Evolutionary conservation across 1,284 basidiomycete species (phyloP).

Genomic region (Tremellales sp.): DNA sequence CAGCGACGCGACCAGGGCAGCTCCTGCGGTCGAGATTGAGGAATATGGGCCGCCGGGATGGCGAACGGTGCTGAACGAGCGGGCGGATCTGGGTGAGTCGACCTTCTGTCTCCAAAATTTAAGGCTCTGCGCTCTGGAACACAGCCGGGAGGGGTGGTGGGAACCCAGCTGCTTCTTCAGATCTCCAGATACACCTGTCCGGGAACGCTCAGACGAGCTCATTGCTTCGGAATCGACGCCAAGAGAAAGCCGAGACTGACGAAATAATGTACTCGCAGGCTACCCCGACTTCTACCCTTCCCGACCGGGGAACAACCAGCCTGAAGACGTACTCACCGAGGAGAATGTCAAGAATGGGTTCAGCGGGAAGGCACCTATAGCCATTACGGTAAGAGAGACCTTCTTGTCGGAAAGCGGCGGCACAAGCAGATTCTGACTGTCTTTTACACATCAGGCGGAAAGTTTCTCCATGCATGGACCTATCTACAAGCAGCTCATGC

Average conservation of each 20-base stretch:
- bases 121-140: background rate
- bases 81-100: conserved; percentile 44
- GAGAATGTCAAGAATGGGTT: conserved; percentile 76
- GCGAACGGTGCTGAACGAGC: conserved; percentile 40
- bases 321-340: conserved; percentile 78
- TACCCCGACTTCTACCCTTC: conserved; percentile 84
- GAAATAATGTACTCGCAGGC: conserved; percentile 59
- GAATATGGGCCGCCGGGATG: conserved; percentile 44
- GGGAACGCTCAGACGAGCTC: no score
- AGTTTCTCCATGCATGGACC: conserved; percentile 56
- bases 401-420: background rate
- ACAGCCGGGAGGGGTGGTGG: background rate
- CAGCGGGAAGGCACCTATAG: conserved; percentile 58
- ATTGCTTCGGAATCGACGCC: no score
- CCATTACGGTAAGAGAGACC: conserved; percentile 37
- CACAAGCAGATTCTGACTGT: background rate
- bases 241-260: no score
- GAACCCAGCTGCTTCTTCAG: background rate
- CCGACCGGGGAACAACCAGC: conserved; percentile 71
- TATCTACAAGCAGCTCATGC: conserved; percentile 52
- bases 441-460: conserved; percentile 49
- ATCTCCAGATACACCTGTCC: background rate
- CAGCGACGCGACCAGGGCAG: conserved; percentile 7
- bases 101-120: background rate
- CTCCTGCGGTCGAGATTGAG: conserved; percentile 34